These are phyloP conservation scores for Penicillium sp. DNA, from an alignment of 2,329 filamentous ascomycete genomes.

Conservation along the genomic window DNA sequence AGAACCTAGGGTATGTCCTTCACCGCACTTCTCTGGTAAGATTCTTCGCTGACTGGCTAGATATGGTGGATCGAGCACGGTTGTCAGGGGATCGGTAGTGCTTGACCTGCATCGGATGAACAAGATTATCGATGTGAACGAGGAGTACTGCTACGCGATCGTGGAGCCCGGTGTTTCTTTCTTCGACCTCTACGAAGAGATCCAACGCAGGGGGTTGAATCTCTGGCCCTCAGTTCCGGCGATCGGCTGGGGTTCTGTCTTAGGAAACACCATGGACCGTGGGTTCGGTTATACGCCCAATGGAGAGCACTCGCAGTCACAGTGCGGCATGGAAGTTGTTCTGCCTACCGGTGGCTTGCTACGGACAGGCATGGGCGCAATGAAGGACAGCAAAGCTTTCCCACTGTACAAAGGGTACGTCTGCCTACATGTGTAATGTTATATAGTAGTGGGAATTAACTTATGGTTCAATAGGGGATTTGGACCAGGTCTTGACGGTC, in stretches of 20 bases:
- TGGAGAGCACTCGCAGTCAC: conserved; percentile 48
- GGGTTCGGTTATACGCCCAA: conserved; percentile 52
- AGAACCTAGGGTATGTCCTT: conserved; percentile 11
- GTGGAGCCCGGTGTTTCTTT: conserved; percentile 63
- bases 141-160: conserved; percentile 55
- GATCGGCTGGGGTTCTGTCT: conserved; percentile 50
- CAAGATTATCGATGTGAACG: conserved; percentile 58
- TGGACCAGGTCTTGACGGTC: conserved; percentile 47
- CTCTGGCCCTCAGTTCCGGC: conserved; percentile 36
- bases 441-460: no score
- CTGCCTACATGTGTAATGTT: background rate
- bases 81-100: background rate
- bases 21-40: no score
- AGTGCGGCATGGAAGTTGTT: conserved; percentile 54
- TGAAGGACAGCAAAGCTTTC: conserved; percentile 14
- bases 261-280: conserved; percentile 54
- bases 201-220: background rate
- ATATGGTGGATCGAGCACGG: conserved; percentile 8
- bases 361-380: conserved; percentile 54
- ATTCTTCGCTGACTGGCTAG: background rate
- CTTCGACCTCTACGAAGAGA: conserved; percentile 53
- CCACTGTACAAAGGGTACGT: conserved; percentile 1
- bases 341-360: conserved; percentile 53
- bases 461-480: conserved; percentile 39
- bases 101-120: conserved; percentile 47